These are phyloP conservation scores for Botryosphaeria dothidea DNA, from an alignment of 2,329 filamentous ascomycete genomes.

Conservation along the genomic window DNA sequence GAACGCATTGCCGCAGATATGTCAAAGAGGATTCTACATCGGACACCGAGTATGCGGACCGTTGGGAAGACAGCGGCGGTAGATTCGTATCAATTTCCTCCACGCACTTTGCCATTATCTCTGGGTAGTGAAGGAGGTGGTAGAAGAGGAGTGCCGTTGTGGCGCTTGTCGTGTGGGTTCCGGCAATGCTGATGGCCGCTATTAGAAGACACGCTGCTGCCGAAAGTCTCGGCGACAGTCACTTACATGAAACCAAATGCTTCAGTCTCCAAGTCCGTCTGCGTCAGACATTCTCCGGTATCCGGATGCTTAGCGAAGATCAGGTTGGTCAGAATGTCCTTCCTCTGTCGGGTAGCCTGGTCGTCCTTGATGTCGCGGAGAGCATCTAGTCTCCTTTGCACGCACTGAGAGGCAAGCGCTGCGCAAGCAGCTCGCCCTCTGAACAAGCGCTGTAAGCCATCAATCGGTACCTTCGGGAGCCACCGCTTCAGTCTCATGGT, in stretches of 20 bases:
- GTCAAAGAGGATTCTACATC: slow-evolving; percentile 28
- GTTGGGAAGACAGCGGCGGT: background rate
- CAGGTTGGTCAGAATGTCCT: slow-evolving; percentile 38
- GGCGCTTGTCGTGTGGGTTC: slow-evolving; percentile 35
- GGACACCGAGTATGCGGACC: slow-evolving; percentile 27
- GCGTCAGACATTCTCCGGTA: slow-evolving; percentile 33
- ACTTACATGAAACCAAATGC: slow-evolving; percentile 34
- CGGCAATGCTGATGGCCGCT: slow-evolving; percentile 27
- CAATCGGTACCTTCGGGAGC: background rate
- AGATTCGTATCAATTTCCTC: slow-evolving; percentile 23
- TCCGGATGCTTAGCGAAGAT: slow-evolving; percentile 39
- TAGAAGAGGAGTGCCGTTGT: slow-evolving; percentile 34
- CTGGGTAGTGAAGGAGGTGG: slow-evolving; percentile 34
- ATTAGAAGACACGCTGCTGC: background rate
- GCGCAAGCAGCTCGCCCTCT: background rate
- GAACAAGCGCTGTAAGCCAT: background rate
- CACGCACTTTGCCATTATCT: slow-evolving; percentile 25
- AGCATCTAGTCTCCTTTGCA: background rate
- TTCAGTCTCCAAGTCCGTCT: slow-evolving; percentile 36
- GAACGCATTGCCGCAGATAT: slow-evolving; percentile 26
- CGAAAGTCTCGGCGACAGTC: too few relatives aligned
- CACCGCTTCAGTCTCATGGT: background rate
- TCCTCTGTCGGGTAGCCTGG: slow-evolving; percentile 23
- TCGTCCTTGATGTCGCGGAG: background rate
- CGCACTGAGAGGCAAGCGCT: background rate